Base-by-base conservation (phyloP, 2,329 filamentous ascomycete species). In the Nemania sp. region DNA sequence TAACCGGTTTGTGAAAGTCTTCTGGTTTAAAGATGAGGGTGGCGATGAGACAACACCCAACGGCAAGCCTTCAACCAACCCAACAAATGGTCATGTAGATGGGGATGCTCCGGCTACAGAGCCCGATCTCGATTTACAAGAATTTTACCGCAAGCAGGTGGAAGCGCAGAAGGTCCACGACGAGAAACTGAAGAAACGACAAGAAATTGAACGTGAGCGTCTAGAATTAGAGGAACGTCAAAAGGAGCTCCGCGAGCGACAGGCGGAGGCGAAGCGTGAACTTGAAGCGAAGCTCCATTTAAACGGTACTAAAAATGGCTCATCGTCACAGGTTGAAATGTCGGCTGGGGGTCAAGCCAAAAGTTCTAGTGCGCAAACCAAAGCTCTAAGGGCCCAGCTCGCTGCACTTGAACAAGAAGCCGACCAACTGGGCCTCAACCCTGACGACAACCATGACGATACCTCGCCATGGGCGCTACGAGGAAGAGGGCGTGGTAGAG, bases 1-100 rank as follows among this genome's bases (percentile, higher is more conserved):
- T 69, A 95, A 94, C 67, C 82, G 91, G 11, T 95, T 95, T 68
- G 91, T 95, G 50, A 93, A 92, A 69, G 88, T 94, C 0, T 92
- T 89, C 69, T 94, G 90, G 90, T 83, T 86, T 71, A 88, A 86
- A 67, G 81, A 83, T 5, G 80, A 82, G 43, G 70, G 69, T 2
- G 61, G 74, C 12, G 71, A 73, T 1, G 64, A 68, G 54, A 34
- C 65, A 35, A n/a, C 66, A 51, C 53, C 70, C 25, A 64, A 70
- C 48, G 73, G 69, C 15, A 72, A 73, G 15, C 61, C 51, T 9
- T 57, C 67, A 10, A 75, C 74, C 47, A 73, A 71, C 21, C 54
- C 43, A 15, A 69, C 71, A 39, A 75, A 76, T 32, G 71, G 68
- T 2, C 34, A 67, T 3, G 48, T 67, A 17, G 70, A 72, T 56